Evolutionary conservation across 2,329 filamentous ascomycete species (phyloP).

Genomic region (Colletotrichum sp.): DNA sequence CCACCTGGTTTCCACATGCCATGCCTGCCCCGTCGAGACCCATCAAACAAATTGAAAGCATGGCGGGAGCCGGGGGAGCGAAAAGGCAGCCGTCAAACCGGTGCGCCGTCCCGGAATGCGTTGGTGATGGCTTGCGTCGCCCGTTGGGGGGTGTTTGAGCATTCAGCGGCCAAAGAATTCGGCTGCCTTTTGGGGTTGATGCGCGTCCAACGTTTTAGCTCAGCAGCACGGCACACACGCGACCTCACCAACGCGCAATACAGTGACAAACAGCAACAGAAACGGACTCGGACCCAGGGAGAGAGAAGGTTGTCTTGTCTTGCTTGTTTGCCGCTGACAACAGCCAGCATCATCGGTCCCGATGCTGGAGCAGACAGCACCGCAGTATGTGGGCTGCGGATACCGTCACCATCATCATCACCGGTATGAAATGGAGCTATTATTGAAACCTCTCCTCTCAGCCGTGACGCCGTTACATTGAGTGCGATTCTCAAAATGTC

Average conservation of each 20-base stretch:
- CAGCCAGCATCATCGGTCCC: neutral
- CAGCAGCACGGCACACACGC: neutral
- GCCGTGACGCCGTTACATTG: neutral
- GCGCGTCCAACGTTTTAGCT: neutral
- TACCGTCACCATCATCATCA: neutral
- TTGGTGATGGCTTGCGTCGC: constrained; percentile 5
- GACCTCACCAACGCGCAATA: neutral
- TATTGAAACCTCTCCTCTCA: neutral
- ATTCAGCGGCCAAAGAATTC: constrained; percentile 9
- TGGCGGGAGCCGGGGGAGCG: neutral
- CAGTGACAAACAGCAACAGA: neutral
- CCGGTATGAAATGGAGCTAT: neutral
- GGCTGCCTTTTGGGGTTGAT: constrained; percentile 2
- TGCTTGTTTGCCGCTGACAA: neutral
- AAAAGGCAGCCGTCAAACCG: constrained; percentile 12
- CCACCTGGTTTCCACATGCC: neutral
- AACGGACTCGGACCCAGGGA: neutral
- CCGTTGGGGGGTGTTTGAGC: neutral
- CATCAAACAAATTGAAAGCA: neutral
- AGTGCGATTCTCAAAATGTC: neutral
- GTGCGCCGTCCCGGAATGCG: neutral
- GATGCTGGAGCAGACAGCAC: neutral
- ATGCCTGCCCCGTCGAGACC: neutral
- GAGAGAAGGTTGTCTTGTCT: neutral
- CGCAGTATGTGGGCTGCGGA: neutral